A percentile compares a stretch with the other conserved stretches of the same genome.
phyloP scores from a whole-genome alignment of 2,329 filamentous ascomycete genomes.

The Cladosporium sp. region DNA sequence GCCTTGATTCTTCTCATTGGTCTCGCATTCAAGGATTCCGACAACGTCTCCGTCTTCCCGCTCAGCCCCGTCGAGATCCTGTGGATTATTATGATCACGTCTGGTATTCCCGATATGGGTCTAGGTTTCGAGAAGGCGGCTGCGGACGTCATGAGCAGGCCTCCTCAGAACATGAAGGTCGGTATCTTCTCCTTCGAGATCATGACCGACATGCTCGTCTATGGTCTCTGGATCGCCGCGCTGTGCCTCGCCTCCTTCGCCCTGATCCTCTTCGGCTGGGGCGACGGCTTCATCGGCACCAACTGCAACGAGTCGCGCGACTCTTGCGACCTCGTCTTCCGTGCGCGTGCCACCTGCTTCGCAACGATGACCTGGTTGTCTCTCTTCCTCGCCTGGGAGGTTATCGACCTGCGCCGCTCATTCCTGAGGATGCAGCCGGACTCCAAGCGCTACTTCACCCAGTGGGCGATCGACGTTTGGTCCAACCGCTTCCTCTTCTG shows the following conservation, averaged over 20 bases:
- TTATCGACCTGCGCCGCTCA: conserved; percentile 63
- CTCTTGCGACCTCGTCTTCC: conserved; percentile 59
- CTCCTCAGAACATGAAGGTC: conserved; percentile 61
- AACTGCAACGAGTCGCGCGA: conserved; percentile 56
- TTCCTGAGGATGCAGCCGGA: conserved; percentile 69
- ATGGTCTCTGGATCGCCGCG: conserved; percentile 70
- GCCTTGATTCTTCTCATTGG: conserved; percentile 76
- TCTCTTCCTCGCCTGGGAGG: conserved; percentile 72
- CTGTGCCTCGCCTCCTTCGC: conserved; percentile 58
- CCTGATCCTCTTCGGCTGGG: conserved; percentile 58
- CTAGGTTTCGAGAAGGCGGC: conserved; percentile 73
- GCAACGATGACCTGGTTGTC: conserved; percentile 71
- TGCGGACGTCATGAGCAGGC: conserved; percentile 70
- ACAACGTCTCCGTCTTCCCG: conserved; percentile 73
- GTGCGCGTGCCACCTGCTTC: conserved; percentile 66
- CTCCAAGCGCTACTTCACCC: conserved; percentile 54
- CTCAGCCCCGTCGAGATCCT: conserved; percentile 80
- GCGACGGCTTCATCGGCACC: conserved; percentile 44
- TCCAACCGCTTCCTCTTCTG: conserved; percentile 59
- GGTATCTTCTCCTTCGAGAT: conserved; percentile 76
- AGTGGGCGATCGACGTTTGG: conserved; percentile 64
- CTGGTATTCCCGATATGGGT: conserved; percentile 80
- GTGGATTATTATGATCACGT: conserved; percentile 93
- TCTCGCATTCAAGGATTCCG: conserved; percentile 69
- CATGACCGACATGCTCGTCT: conserved; percentile 71